Percentiles rank a stretch among this genome's conserved stretches.
Conservation (phyloP, 2,329 filamentous ascomycete genomes). For the Calonectria ilicicola region DNA sequence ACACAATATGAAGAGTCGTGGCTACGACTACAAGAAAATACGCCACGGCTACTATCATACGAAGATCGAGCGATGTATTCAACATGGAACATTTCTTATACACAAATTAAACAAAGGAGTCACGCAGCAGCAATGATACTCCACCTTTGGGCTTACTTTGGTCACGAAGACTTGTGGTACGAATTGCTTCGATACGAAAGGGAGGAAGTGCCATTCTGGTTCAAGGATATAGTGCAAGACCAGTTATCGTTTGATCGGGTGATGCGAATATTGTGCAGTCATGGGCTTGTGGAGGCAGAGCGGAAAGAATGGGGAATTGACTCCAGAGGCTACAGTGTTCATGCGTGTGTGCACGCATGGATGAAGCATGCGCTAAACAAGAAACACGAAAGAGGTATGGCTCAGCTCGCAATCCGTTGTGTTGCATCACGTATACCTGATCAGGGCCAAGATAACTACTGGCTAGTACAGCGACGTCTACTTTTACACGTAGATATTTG, state of each 20-base stretch:
- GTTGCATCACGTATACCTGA: slow-evolving; percentile 14
- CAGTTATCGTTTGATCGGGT: slow-evolving; percentile 40
- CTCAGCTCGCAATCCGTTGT: slow-evolving; percentile 20
- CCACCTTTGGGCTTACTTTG: slow-evolving; percentile 56
- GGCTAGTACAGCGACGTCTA: background rate
- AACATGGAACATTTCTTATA: slow-evolving; percentile 54
- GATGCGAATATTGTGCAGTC: slow-evolving; percentile 44
- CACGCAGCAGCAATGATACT: slow-evolving; percentile 48
- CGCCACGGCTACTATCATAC: slow-evolving; percentile 45
- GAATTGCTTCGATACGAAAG: slow-evolving; percentile 48
- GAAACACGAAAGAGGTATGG: slow-evolving; percentile 2
- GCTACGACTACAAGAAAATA: slow-evolving; percentile 47
- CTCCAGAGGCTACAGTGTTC: slow-evolving; percentile 46
- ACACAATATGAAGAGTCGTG: slow-evolving; percentile 53
- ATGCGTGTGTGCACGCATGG: slow-evolving; percentile 50
- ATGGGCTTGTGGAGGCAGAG: slow-evolving; percentile 45
- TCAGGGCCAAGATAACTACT: slow-evolving; percentile 15
- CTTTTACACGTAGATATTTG: background rate
- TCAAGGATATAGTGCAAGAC: slow-evolving; percentile 34
- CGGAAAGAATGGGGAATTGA: slow-evolving; percentile 15
- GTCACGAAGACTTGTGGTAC: slow-evolving; percentile 58
- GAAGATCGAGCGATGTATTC: slow-evolving; percentile 47
- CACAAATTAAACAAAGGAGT: slow-evolving; percentile 45
- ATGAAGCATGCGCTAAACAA: slow-evolving; percentile 42
- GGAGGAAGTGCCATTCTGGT: slow-evolving; percentile 34